These are phyloP conservation scores for Lavandula angustifolia DNA, from an alignment of 257 asterid species.

Conservation along the genomic window DNA sequence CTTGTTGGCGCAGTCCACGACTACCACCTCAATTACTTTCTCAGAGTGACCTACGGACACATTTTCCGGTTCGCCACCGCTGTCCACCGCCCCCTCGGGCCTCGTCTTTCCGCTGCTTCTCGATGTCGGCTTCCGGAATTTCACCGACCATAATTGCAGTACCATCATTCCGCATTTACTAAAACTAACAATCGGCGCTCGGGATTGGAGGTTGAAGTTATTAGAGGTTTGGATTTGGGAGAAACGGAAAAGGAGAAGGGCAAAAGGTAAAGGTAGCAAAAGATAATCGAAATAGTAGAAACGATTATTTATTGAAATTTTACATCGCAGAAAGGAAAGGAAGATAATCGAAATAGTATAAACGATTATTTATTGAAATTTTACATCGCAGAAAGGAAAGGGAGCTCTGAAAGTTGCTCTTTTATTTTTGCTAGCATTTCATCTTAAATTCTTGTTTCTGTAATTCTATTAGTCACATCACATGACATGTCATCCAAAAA, in stretches of 20 bases:
- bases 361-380: constrained; percentile 36
- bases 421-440: too few species aligned
- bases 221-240: constrained; percentile 6
- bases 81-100: constrained; percentile 13
- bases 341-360: constrained; percentile 29
- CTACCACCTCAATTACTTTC: constrained; percentile 39
- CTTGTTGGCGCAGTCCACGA: constrained; percentile 38
- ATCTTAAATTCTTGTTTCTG: too few species aligned
- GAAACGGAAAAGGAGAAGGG: constrained; percentile 5
- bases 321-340: constrained; percentile 20
- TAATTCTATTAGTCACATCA: too few species aligned
- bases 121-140: constrained; percentile 33
- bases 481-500: too few species aligned
- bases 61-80: constrained; percentile 27
- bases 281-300: constrained; percentile 31
- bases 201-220: not conserved
- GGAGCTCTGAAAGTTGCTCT: constrained; percentile 2
- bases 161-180: constrained; percentile 39
- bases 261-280: constrained; percentile 5
- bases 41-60: constrained; percentile 32
- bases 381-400: constrained; percentile 23
- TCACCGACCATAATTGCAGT: constrained; percentile 30
- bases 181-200: not conserved
- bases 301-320: constrained; percentile 35
- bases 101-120: constrained; percentile 30